phyloP scores from a whole-genome alignment of 2,329 filamentous ascomycete genomes.

The Escovopsis sp. region DNA sequence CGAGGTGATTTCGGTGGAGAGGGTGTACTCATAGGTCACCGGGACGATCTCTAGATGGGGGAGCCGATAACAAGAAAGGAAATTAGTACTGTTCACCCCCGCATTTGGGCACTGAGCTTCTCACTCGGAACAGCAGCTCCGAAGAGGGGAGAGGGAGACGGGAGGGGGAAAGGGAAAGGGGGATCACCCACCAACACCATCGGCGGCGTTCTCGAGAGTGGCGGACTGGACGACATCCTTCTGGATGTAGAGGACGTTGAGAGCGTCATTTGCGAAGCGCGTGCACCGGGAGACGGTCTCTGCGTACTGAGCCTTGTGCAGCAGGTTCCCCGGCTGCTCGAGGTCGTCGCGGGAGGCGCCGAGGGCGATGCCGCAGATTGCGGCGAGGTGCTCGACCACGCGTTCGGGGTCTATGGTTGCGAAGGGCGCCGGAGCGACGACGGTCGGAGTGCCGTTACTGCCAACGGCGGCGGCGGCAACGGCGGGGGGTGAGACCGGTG shows the following conservation, averaged over 20 bases:
- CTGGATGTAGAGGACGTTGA: slow-evolving; percentile 80
- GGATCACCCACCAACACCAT: slow-evolving; percentile 26
- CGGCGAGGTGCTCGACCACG: slow-evolving; percentile 57
- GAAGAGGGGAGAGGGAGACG: too few relatives aligned
- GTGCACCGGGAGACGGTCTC: slow-evolving; percentile 81
- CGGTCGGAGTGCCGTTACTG: slow-evolving; percentile 23
- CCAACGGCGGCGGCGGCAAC: slow-evolving; percentile 38
- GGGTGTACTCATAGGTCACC: slow-evolving; percentile 57
- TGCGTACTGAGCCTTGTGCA: slow-evolving; percentile 54
- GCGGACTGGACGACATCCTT: slow-evolving; percentile 55
- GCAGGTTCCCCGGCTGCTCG: slow-evolving; percentile 64
- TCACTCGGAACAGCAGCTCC: background rate
- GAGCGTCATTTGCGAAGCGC: slow-evolving; percentile 77
- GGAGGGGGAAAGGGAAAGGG: background rate
- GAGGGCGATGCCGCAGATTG: slow-evolving; percentile 58
- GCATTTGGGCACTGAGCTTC: background rate
- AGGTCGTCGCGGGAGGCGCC: slow-evolving; percentile 67
- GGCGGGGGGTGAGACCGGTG: slow-evolving; percentile 28
- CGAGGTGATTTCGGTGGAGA: slow-evolving; percentile 70
- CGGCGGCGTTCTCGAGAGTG: slow-evolving; percentile 31
- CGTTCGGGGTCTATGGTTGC: slow-evolving; percentile 49
- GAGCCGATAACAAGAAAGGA: background rate
- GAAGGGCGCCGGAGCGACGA: slow-evolving; percentile 26
- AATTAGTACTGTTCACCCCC: background rate
- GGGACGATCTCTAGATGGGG: slow-evolving; percentile 17